These are phyloP conservation scores for Magnolia sinica DNA, from an alignment of 164 flowering plant genomes.

Conservation along the genomic window DNA sequence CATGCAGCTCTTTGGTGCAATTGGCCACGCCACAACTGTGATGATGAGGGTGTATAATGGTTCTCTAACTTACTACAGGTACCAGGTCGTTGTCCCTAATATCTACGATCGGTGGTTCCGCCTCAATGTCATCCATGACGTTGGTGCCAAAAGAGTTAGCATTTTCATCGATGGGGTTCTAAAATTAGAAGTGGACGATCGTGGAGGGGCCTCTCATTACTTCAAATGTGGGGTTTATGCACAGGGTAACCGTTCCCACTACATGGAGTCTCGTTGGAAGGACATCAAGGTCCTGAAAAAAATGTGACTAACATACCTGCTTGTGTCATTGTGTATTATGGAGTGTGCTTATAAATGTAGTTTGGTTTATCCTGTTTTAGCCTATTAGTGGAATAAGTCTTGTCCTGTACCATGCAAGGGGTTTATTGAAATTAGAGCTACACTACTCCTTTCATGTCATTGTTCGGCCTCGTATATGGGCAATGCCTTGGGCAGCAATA, in stretches of 20 bases:
- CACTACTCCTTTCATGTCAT: neutral
- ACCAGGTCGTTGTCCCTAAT: constrained; percentile 4
- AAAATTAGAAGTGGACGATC: constrained; percentile 16
- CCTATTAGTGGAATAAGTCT: neutral
- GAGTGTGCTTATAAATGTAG: too few species aligned
- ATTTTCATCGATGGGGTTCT: constrained; percentile 30
- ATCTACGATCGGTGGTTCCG: constrained; percentile 34
- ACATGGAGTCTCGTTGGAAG: constrained; percentile 47
- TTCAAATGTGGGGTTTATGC: constrained; percentile 41
- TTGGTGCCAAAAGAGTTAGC: constrained; percentile 16
- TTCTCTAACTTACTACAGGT: constrained; percentile 10
- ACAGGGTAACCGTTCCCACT: constrained; percentile 15
- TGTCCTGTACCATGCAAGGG: neutral
- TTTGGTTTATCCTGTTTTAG: neutral
- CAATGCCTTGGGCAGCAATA: neutral
- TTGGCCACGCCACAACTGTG: neutral
- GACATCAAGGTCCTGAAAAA: constrained; percentile 27
- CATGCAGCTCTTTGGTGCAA: constrained; percentile 20
- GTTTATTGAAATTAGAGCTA: neutral
- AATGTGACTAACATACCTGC: neutral
- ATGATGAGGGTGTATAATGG: constrained; percentile 19
- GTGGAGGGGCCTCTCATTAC: constrained; percentile 23
- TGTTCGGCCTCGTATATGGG: neutral
- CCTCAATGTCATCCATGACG: constrained; percentile 37
- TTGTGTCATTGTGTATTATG: neutral